Evolutionary conservation across 768 basidiomycete species (phyloP), one percentile per base, ranked within the genome.

Genomic region (Boletus reticulatus): DNA sequence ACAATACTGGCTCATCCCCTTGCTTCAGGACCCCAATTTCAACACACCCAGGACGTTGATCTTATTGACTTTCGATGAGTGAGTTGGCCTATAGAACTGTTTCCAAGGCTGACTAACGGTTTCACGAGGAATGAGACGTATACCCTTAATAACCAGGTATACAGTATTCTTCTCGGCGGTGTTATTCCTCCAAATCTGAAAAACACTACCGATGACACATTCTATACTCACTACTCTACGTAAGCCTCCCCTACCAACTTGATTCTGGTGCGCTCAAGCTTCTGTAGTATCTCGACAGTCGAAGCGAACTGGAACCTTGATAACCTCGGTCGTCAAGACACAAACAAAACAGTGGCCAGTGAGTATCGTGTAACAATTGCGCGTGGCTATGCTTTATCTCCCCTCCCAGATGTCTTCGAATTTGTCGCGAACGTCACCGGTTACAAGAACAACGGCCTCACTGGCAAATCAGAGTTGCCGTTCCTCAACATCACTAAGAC

Each of bases 31-130:
- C 71, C 58, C 69, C 9, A 65, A 73, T 52, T 84, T 86, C 71
- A 84, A 87, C 67, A 74, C 73, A 52, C 70, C 79, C 44, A 71
- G 71, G 20, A 85, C 84, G 0, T 72, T 86, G 49, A 79, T 87
- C 59, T 59, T 85, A 6, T 63, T 85, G 44, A 85, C 82, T 0
- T 86, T 85, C 52, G 85, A 87, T 52, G 83, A 86, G 67, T 81
- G 70, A 56, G 77, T 74, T 17, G 14, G 34, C 14, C 11, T 36
- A 4, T 36, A 14, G 11, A 14, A 5, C 34, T 12, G 13, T 36
- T 36, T 36, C 4, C 27, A 6, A 14, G 34, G 14, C 13, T 36
- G 13, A 36, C 2, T 36, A 5, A 5, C 34, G 27, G 14, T 36
- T 5, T 36, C 34, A 13, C 34, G 14, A 36, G 34, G 34, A 36